Evolutionary conservation across 257 asterid genomes (phyloP), one percentile per base, ranked within the genome.

Genomic region (Prunella vulgaris): DNA sequence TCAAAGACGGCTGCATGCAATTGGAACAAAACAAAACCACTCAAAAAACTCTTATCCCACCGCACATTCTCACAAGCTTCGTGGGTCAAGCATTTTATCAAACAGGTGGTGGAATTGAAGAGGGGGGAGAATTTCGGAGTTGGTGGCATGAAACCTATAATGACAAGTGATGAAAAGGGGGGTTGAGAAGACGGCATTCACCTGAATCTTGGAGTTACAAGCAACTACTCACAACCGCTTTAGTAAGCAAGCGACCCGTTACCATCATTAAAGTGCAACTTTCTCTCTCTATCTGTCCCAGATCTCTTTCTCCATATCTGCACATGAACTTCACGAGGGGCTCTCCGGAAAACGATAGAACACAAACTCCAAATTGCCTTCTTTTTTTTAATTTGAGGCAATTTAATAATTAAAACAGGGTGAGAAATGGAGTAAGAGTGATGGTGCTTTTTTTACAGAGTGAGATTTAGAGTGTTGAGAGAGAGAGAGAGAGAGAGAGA

Each of bases 301-400:
- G 95, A 90, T 88, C 97, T 81, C 95, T 75, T 71, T 73, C 75
- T 49, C 82, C 83, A 66, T 52, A 53, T 80, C 77, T 70, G 70
- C 89, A 77, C 90, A 83, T 83, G 84, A 84, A 78, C 64, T 80
- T 83, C 90, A 86, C 87, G 87, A 79, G 82, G 85, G 72, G 67
- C 15, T 73, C 74, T 80, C 73, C 9, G 66, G 80, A 79, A 77
- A 77, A 75, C 80, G 79, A 74, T 74, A 7, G 68, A 78, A 66
- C 79, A 49, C 79, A 51, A 52, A 62, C 76, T 49, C 79, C 32
- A 46, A 25, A 37, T 30, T 42, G 37, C n/a, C 38, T 13, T 7
- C 7, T 12, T 42, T 60, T 60, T 60, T 24, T 66, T 72, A 22
- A 17, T n/a, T 60, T 53, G 30, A 66, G n/a, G 18, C 17, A 21